These are phyloP conservation scores for Scedosporium boydii DNA, from an alignment of 2,329 filamentous ascomycete species.

Conservation along the genomic window DNA sequence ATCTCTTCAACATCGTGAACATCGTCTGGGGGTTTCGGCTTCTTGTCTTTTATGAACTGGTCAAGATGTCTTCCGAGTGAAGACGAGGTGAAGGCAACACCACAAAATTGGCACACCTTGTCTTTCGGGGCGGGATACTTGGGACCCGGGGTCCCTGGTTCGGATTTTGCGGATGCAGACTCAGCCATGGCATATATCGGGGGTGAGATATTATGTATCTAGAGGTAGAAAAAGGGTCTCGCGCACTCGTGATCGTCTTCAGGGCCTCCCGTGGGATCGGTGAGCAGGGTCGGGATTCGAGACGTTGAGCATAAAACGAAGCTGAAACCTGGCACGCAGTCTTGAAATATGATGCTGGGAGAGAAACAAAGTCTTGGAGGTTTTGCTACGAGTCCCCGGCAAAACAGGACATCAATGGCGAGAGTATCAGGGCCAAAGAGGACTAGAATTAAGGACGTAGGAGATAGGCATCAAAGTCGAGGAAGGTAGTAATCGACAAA, in stretches of 20 bases:
- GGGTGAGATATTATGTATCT: background rate
- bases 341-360: background rate
- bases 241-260: background rate
- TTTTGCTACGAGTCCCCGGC: background rate
- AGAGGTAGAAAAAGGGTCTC: background rate
- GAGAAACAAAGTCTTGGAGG: background rate
- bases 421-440: background rate
- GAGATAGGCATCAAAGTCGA: background rate
- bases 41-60: conserved; percentile 87
- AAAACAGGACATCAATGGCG: background rate
- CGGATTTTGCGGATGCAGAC: conserved; percentile 21
- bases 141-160: conserved; percentile 23
- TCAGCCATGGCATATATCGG: conserved; percentile 21
- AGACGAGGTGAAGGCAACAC: conserved; percentile 84
- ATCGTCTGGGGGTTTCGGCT: conserved; percentile 78
- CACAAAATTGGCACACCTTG: conserved; percentile 79
- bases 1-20: conserved; percentile 88
- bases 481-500: background rate
- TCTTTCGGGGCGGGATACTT: conserved; percentile 56
- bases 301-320: background rate
- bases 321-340: background rate
- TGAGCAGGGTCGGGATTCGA: background rate
- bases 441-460: background rate
- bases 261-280: background rate
- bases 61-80: conserved; percentile 90